Conservation (phyloP, 768 basidiomycete species). For the Lactarius sanguifluus region DNA sequence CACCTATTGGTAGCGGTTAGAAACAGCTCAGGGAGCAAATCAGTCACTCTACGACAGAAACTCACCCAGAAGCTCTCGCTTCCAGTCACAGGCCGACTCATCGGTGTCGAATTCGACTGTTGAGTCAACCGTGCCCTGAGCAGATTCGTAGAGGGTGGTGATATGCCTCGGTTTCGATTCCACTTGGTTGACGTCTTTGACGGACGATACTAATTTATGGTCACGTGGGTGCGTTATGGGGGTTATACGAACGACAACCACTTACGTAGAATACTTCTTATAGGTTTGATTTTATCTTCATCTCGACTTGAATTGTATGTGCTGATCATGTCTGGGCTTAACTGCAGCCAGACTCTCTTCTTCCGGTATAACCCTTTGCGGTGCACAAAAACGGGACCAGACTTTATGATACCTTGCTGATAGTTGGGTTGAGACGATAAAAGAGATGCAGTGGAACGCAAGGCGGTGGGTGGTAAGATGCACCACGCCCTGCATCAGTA, state of each 20-base stretch:
- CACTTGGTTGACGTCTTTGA: slow-evolving; percentile 44
- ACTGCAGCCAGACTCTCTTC: slow-evolving; percentile 59
- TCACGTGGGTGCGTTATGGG: slow-evolving; percentile 1
- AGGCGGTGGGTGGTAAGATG: slow-evolving; percentile 67
- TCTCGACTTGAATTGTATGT: slow-evolving; percentile 55
- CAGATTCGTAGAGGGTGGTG: slow-evolving; percentile 38
- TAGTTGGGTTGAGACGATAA: slow-evolving; percentile 44
- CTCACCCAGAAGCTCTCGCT: slow-evolving; percentile 47
- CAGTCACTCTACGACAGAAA: slow-evolving; percentile 1
- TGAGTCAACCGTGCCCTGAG: slow-evolving; percentile 32
- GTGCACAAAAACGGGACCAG: slow-evolving; percentile 52
- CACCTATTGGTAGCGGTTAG: slow-evolving; percentile 36
- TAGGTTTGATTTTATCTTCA: slow-evolving; percentile 51
- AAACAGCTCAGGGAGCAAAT: neutral
- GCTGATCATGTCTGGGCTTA: slow-evolving; percentile 59
- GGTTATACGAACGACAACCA: slow-evolving; percentile 13
- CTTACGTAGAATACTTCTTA: slow-evolving; percentile 53
- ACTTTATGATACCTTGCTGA: slow-evolving; percentile 43
- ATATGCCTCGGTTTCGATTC: slow-evolving; percentile 48
- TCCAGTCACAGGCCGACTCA: slow-evolving; percentile 53
- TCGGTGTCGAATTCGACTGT: slow-evolving; percentile 56
- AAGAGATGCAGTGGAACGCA: slow-evolving; percentile 63
- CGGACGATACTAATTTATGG: slow-evolving; percentile 45
- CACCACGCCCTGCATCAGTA: slow-evolving; percentile 46
- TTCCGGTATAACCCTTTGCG: slow-evolving; percentile 46